A percentile compares a stretch with the other conserved stretches of the same genome.
These are phyloP conservation scores for Stachybotrys echinatus DNA, from an alignment of 2,329 filamentous ascomycete species.

Conservation along the genomic window DNA sequence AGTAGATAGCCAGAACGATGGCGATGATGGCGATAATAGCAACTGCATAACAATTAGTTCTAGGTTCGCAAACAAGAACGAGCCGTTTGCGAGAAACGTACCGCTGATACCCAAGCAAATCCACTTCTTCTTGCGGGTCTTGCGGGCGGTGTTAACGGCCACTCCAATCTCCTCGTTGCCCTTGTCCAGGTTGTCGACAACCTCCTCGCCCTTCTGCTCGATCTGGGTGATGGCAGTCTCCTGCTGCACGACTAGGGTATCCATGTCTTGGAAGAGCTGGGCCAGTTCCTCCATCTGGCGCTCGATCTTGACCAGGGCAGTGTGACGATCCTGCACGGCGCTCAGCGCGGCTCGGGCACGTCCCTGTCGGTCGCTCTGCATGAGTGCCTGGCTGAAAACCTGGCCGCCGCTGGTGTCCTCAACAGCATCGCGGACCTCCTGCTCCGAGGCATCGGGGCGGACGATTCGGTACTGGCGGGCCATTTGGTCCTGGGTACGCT, in stretches of 20 bases:
- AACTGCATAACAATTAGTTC: slow-evolving; percentile 33
- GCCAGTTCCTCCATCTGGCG: slow-evolving; percentile 81
- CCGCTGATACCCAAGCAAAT: slow-evolving; percentile 75
- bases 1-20: slow-evolving; percentile 44
- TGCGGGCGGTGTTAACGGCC: slow-evolving; percentile 77
- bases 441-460: slow-evolving; percentile 70
- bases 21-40: slow-evolving; percentile 48
- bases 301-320: slow-evolving; percentile 88
- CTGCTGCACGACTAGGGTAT: slow-evolving; percentile 80
- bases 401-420: slow-evolving; percentile 68
- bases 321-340: slow-evolving; percentile 78
- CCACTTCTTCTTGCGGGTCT: slow-evolving; percentile 92
- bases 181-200: slow-evolving; percentile 76
- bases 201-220: slow-evolving; percentile 81
- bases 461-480: slow-evolving; percentile 89
- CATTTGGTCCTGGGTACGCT: slow-evolving; percentile 76
- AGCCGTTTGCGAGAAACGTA: slow-evolving; percentile 33
- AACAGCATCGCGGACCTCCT: slow-evolving; percentile 72
- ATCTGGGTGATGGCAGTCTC: slow-evolving; percentile 76
- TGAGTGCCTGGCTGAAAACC: slow-evolving; percentile 82
- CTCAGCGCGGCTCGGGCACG: slow-evolving; percentile 74
- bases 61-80: neutral
- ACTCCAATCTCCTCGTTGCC: slow-evolving; percentile 77
- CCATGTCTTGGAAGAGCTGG: slow-evolving; percentile 85
- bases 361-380: slow-evolving; percentile 74